phyloP scores from a whole-genome alignment of 73 alveolate genomes.

The Paramecium biaurelia region DNA sequence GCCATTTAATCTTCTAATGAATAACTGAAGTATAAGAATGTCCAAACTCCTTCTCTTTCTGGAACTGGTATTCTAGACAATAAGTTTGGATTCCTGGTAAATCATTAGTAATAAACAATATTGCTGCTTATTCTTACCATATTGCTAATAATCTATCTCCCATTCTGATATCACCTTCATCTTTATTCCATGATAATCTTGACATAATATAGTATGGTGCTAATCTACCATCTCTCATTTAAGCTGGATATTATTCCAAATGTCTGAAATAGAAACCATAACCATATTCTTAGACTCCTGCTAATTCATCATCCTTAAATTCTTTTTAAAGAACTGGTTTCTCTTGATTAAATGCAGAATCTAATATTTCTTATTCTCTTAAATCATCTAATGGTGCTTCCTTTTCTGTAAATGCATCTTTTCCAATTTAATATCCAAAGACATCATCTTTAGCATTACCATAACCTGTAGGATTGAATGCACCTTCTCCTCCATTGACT shows the following conservation, averaged over 20 bases:
- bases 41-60: slow-evolving; percentile 50
- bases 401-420: neutral
- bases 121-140: slow-evolving; percentile 15
- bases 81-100: slow-evolving; percentile 37
- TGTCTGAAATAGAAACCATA: slow-evolving; percentile 32
- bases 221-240: neutral
- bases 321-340: neutral
- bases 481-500: slow-evolving; percentile 51
- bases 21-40: slow-evolving; percentile 48
- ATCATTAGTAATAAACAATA: neutral
- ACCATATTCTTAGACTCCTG: slow-evolving; percentile 30
- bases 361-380: slow-evolving; percentile 14
- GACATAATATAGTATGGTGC: slow-evolving; percentile 14
- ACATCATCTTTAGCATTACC: slow-evolving; percentile 36
- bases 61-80: neutral
- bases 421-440: slow-evolving; percentile 21
- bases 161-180: neutral
- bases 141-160: slow-evolving; percentile 20
- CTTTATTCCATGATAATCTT: slow-evolving; percentile 3
- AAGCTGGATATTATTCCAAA: neutral
- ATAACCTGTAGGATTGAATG: slow-evolving; percentile 24
- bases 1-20: slow-evolving; percentile 9
- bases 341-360: slow-evolving; percentile 14
- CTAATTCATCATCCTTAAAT: neutral
- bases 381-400: slow-evolving; percentile 29